Base-by-base conservation (phyloP, 2,329 filamentous ascomycete genomes). In the Fusarium anthophilum region DNA sequence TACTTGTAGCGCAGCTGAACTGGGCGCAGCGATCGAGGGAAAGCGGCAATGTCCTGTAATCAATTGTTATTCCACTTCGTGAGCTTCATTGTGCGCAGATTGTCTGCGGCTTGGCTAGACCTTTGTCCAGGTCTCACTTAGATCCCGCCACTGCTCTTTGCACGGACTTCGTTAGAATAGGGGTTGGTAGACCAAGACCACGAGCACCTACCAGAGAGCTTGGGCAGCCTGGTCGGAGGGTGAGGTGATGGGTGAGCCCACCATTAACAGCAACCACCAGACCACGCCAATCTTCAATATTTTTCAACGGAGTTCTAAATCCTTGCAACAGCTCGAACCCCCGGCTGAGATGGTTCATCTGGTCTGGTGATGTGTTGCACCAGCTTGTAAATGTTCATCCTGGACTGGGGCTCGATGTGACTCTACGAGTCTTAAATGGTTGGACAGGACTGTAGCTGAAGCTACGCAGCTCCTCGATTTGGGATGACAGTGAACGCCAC, bases 171-270 rank as follows among this genome's bases (percentile, higher is more conserved):
- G 39, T 61, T 38, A 60, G 50, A 54, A 78, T 76, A 78, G 73
- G 76, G 76, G 76, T 56, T 71, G 55, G 51, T 11, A 60, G 68
- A 28, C 55, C 54, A 66, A 58, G 53, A 45, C 63, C 67, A 67
- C 56, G 43, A 72, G 67, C 45, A 48, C 67, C 54, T 66, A 44
- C 55, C 22, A 70, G 60, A 65, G 38, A 37, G 59, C 63, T 73
- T 63, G 54, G 30, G 57, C 44, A 57, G 55, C 38, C 65, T 63
- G 50, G 55, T 55, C 56, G 66, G 75, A 63, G 67, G 75, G 76
- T 78, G 76, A 78, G 73, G 69, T 75, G 76, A 78, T 78, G 64
- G 51, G 48, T 74, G 65, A 77, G 72, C 67, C 75, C 71, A 78
- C 73, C 66, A 78, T 69, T 61, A 78, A 63, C 45, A 69, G 51